Base-by-base conservation (phyloP, 768 basidiomycete genomes). In the Candolleomyces eurysporus region DNA sequence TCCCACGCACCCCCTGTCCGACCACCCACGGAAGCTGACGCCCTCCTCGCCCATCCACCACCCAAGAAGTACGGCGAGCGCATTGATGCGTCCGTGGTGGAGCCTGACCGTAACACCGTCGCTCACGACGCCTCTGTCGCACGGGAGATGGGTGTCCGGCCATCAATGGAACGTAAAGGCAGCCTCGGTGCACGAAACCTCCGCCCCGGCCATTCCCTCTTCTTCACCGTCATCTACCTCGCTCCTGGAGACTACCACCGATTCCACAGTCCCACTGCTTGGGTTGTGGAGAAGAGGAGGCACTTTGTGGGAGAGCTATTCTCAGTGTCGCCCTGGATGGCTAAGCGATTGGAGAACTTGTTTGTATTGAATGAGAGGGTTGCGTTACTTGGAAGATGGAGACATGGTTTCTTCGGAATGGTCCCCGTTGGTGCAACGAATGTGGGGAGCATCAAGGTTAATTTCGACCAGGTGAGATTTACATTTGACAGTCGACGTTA, bases 341-440 rank as follows among this genome's bases (percentile, higher is more conserved):
- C 92, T 10, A 91, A 91, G 71, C 87, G 95, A 10, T 79, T 97
- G 9, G 86, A 91, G 70, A 94, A 97, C 71, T 76, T 98, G 17
- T 99, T 99, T 65, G 95, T 99, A 9, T 82, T 99, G n/a, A 98
- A 99, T 71, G 97, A 99, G 76, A 88, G 97, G 22, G 96, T 98
- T 9, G 94, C 96, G 2, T 81, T 99, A 21, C 85, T 98, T 32
- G 97, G 97, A 6, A 78, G 93, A 58, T 98, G 97, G 97, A 87
- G 86, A 69, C 79, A 97, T 67, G 97, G 97, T 1, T 98, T 98
- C 81, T 99, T 97, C 73, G 80, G 90, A 30, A 98, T 98, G 94
- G 87, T 97, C 0, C 97, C 97, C 10, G 96, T 99, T 31, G 97
- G 97, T 3, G 97, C 97, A 2, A 98, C 96, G 11, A 98, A 99